These are phyloP conservation scores for Tetrahymena malaccensis DNA, from an alignment of 73 alveolate genomes.

Conservation along the genomic window DNA sequence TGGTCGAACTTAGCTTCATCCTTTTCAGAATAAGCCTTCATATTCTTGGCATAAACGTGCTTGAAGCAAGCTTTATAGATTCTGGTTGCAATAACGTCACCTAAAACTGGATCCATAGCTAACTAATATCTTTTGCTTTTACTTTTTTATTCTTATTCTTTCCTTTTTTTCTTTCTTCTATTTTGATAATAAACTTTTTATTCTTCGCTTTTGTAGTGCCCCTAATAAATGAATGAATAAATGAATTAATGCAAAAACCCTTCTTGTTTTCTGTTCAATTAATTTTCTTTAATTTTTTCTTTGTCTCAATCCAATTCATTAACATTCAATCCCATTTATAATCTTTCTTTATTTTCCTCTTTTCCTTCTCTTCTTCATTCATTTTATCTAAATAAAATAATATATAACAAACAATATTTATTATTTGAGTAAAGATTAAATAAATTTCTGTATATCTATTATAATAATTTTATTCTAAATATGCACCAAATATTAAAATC, in stretches of 20 bases:
- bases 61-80: neutral
- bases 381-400: too few species aligned
- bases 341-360: neutral
- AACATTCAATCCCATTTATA: neutral
- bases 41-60: neutral
- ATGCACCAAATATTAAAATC: neutral
- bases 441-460: neutral
- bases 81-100: neutral
- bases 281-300: neutral
- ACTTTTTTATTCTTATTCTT: neutral
- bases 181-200: neutral
- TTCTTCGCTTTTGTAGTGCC: neutral
- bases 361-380: neutral
- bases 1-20: neutral
- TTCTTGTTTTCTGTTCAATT: neutral
- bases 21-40: neutral
- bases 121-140: neutral
- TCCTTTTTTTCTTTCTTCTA: neutral
- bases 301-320: neutral
- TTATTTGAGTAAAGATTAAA: too few species aligned
- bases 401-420: too few species aligned
- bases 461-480: too few species aligned
- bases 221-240: neutral
- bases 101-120: neutral
- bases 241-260: neutral